A percentile compares a stretch with the other conserved stretches of the same genome.
Conservation (phyloP, 108 stramenopile species). For the Nitzschia sp. region DNA sequence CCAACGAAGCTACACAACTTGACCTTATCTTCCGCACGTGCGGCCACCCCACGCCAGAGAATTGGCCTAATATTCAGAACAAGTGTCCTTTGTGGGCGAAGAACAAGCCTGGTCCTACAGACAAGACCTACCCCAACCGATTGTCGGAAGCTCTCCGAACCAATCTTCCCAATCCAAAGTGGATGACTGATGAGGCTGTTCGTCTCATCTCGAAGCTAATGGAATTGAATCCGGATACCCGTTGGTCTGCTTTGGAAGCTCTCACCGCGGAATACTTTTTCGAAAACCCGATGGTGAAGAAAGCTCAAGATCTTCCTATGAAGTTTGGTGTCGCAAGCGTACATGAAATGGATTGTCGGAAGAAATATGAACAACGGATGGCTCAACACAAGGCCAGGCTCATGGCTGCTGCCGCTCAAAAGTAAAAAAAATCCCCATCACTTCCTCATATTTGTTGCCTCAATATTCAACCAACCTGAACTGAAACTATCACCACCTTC, state of each 20-base stretch:
- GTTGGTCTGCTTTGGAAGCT: slow-evolving; percentile 80
- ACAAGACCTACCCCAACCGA: slow-evolving; percentile 53
- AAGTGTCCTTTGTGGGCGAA: slow-evolving; percentile 79
- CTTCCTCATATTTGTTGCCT: not conserved
- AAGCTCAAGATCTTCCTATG: slow-evolving; percentile 76
- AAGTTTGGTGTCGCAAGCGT: slow-evolving; percentile 75
- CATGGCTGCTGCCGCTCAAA: slow-evolving; percentile 19
- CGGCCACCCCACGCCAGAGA: slow-evolving; percentile 70
- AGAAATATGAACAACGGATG: slow-evolving; percentile 73
- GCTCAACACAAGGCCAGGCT: slow-evolving; percentile 41
- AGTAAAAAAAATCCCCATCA: not conserved
- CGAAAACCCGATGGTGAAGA: slow-evolving; percentile 77
- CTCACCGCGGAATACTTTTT: slow-evolving; percentile 86
- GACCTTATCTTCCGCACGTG: slow-evolving; percentile 78
- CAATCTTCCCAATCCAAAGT: slow-evolving; percentile 67
- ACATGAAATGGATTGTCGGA: slow-evolving; percentile 78
- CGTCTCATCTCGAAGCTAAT: slow-evolving; percentile 75
- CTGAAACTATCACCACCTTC: no score
- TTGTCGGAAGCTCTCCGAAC: slow-evolving; percentile 60
- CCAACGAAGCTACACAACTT: slow-evolving; percentile 72
- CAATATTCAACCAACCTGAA: no score
- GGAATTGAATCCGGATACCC: slow-evolving; percentile 67
- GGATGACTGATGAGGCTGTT: slow-evolving; percentile 88
- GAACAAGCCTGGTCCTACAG: slow-evolving; percentile 55
- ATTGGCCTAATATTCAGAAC: slow-evolving; percentile 73